Evolutionary conservation across 2,329 filamentous ascomycete genomes (phyloP).

Genomic region (Penicillium paneum): DNA sequence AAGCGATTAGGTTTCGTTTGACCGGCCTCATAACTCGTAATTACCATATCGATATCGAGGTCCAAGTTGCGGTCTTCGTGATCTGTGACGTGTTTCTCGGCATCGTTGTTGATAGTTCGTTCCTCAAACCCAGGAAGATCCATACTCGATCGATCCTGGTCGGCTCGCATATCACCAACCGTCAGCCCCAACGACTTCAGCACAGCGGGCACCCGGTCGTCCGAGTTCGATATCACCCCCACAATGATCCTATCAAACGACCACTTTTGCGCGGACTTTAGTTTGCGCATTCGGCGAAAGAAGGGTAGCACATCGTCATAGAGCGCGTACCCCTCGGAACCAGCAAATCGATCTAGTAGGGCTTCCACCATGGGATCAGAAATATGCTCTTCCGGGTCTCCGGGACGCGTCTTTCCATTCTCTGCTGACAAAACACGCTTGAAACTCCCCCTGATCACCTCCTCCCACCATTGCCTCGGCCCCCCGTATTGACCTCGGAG

Average conservation of each 20-base stretch:
- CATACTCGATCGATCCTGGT: conserved; percentile 30
- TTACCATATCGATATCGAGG: conserved; percentile 43
- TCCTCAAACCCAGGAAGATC: conserved; percentile 27
- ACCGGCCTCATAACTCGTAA: conserved; percentile 48
- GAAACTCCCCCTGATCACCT: conserved; percentile 42
- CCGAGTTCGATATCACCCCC: conserved; percentile 48
- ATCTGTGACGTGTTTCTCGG: background rate
- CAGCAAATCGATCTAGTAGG: conserved; percentile 41
- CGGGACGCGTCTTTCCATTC: background rate
- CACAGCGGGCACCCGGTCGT: conserved; percentile 43
- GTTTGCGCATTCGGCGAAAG: conserved; percentile 30
- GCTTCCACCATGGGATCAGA: conserved; percentile 34
- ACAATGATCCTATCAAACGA: conserved; percentile 38
- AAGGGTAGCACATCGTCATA: conserved; percentile 42
- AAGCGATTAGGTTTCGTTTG: conserved; percentile 42
- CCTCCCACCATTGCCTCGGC: conserved; percentile 46
- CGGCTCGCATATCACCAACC: conserved; percentile 35
- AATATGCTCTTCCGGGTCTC: conserved; percentile 15
- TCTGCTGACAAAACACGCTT: conserved; percentile 17
- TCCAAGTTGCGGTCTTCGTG: background rate
- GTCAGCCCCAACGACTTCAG: conserved; percentile 39
- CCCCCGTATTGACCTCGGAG: conserved; percentile 37
- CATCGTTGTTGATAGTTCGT: background rate
- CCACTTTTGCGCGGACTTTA: conserved; percentile 4
- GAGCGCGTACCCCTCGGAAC: conserved; percentile 39